These are phyloP conservation scores for Przewalskia tangutica DNA, from an alignment of 257 asterid genomes.

Conservation along the genomic window DNA sequence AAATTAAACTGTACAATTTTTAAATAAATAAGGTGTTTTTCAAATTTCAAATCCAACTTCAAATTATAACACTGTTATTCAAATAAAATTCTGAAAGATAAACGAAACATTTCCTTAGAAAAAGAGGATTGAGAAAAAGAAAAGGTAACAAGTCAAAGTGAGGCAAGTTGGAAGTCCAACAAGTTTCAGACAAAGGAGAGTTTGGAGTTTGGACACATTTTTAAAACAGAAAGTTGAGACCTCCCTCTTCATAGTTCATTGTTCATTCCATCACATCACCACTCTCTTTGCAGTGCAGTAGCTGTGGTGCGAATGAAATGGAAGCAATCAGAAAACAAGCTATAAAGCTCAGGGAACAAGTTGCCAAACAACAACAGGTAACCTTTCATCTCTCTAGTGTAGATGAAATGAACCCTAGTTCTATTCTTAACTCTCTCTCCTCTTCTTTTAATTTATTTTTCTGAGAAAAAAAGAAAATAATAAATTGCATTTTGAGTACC, in stretches of 20 bases:
- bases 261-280: not conserved
- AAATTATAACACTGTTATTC: too few species aligned
- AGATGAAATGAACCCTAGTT: not conserved
- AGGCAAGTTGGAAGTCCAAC: not conserved
- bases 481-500: too few species aligned
- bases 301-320: conserved; percentile 18
- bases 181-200: not conserved
- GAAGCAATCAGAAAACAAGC: conserved; percentile 76
- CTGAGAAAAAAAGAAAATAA: too few species aligned
- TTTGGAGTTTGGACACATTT: not conserved
- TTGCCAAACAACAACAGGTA: conserved; percentile 67
- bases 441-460: too few species aligned
- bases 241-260: too few species aligned
- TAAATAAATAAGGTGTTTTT: too few species aligned
- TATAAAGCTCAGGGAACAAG: conserved; percentile 67
- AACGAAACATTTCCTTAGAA: too few species aligned
- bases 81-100: too few species aligned
- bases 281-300: not conserved
- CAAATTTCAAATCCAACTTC: too few species aligned
- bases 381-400: not conserved
- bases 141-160: not conserved
- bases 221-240: not conserved
- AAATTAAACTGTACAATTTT: too few species aligned
- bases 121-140: not conserved
- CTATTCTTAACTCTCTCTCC: not conserved